Evolutionary conservation across 2,329 filamentous ascomycete genomes (phyloP).

Genomic region (Aspergillus pseudoglaucus): DNA sequence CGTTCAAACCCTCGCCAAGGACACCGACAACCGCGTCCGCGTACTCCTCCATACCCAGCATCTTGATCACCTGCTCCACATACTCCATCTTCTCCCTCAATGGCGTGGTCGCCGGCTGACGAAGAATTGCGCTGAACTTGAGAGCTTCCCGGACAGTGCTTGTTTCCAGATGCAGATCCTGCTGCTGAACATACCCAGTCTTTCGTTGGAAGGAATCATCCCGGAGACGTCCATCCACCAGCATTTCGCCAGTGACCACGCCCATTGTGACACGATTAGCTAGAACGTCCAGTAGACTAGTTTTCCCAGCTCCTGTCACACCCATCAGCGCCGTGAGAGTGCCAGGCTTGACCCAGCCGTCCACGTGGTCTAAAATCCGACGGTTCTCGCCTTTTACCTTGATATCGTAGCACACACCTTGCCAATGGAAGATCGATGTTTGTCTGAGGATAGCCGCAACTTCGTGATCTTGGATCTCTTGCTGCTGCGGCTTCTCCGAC

Average conservation of each 20-base stretch:
- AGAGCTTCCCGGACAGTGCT: constrained; percentile 82
- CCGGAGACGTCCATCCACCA: constrained; percentile 64
- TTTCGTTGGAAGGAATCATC: constrained; percentile 64
- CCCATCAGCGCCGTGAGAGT: constrained; percentile 86
- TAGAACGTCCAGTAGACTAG: constrained; percentile 76
- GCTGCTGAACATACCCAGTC: constrained; percentile 63
- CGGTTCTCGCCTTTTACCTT: constrained; percentile 68
- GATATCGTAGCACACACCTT: constrained; percentile 73
- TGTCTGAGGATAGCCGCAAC: constrained; percentile 63
- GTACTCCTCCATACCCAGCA: constrained; percentile 82
- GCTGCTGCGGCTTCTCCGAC: constrained; percentile 53
- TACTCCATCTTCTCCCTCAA: constrained; percentile 72
- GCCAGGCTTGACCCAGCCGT: constrained; percentile 89
- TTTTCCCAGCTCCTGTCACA: constrained; percentile 84
- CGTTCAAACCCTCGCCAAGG: constrained; percentile 64
- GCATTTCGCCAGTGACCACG: constrained; percentile 76
- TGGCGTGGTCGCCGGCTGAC: constrained; percentile 68
- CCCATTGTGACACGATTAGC: constrained; percentile 81
- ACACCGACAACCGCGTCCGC: constrained; percentile 84
- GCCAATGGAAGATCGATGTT: constrained; percentile 77
- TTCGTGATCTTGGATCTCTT: constrained; percentile 61
- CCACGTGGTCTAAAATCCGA: constrained; percentile 72
- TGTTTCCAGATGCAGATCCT: constrained; percentile 78
- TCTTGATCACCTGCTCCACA: constrained; percentile 79
- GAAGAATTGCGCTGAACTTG: constrained; percentile 73